Evolutionary conservation across 768 basidiomycete species (phyloP), one percentile per base, ranked within the genome.

Genomic region (Podaxis sp.): DNA sequence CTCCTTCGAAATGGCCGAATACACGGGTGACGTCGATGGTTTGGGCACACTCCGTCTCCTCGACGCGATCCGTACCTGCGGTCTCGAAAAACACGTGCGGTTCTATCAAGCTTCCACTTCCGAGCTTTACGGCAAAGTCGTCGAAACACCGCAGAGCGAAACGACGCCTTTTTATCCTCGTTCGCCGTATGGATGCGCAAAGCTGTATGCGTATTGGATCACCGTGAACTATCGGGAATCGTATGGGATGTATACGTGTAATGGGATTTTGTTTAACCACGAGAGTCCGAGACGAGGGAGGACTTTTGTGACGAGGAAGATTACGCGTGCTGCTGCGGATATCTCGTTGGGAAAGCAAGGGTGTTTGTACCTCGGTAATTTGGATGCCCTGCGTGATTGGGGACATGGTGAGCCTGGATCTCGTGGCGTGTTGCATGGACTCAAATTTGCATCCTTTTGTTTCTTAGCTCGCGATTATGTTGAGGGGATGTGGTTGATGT

Each of bases 41-140:
- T 83, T 99, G 44, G 96, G 96, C 59, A 99, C 96, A 5, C 86
- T 99, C 53, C 93, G 96, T 68, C 85, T 99, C 63, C 89, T 99
- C 63, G 96, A 99, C 70, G 96, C 96, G 59, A 88, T 99, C 75
- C 88, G 96, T 46, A 99, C 96, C 7, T 95, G 94, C 74, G 96
- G 96, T 3, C 85, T 99, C 64, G 92, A 96, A 73, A 88, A 91
- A 69, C 91, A 96, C 77, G 84, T 93, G 69, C 88, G 92, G 52
- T 99, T 99, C 83, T 99, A 98, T 80, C 95, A 96, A 75, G 96
- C 96, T 0, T 96, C 95, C 4, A 99, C 96, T 11, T 97, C 95
- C 4, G 96, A 99, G 77, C 84, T 98, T 13, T 98, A 99, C 76
- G 96, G 96, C 63, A 95, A 96, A 78, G 96, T 98, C 68, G 89